Evolutionary conservation across 768 basidiomycete genomes (phyloP).

Genomic region (Hydnomerulius pinastri): DNA sequence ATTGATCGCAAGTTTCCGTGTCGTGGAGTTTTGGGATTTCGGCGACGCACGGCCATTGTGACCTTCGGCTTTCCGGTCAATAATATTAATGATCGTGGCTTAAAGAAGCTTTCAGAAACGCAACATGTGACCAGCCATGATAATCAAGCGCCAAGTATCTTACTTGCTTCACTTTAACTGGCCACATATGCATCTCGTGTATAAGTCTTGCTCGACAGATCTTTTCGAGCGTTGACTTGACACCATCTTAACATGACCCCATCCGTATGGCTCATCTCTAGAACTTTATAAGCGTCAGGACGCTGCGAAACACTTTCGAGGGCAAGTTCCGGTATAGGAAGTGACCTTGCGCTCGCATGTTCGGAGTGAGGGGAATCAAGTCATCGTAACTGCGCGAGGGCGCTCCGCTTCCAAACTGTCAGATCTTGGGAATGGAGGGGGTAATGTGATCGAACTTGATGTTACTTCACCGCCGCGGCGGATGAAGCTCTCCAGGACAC

Average conservation of each 20-base stretch:
- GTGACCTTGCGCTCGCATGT: background rate
- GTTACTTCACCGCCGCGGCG: constrained; percentile 24
- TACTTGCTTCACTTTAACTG: too few relatives aligned
- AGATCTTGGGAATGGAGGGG: constrained; percentile 27
- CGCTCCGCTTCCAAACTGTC: constrained; percentile 7
- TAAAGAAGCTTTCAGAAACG: too few relatives aligned
- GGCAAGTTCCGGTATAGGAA: constrained; percentile 1
- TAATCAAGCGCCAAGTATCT: too few relatives aligned
- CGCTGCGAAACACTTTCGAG: constrained; percentile 5
- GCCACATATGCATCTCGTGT: too few relatives aligned
- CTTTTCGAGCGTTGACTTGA: too few relatives aligned
- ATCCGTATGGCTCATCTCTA: background rate
- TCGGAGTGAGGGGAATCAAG: background rate
- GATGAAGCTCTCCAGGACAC: too few relatives aligned
- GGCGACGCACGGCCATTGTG: background rate
- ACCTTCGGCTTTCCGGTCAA: background rate
- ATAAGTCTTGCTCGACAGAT: too few relatives aligned
- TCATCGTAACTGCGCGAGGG: too few relatives aligned
- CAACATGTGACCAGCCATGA: too few relatives aligned
- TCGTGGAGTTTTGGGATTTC: background rate
- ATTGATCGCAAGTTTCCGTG: background rate
- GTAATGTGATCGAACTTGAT: constrained; percentile 26
- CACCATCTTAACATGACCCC: background rate
- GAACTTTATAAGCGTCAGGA: background rate
- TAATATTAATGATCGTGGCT: too few relatives aligned